Percentiles rank a stretch among this genome's conserved stretches.
These are phyloP conservation scores for Pseudonectria buxi DNA, from an alignment of 2,329 filamentous ascomycete species.

Conservation along the genomic window DNA sequence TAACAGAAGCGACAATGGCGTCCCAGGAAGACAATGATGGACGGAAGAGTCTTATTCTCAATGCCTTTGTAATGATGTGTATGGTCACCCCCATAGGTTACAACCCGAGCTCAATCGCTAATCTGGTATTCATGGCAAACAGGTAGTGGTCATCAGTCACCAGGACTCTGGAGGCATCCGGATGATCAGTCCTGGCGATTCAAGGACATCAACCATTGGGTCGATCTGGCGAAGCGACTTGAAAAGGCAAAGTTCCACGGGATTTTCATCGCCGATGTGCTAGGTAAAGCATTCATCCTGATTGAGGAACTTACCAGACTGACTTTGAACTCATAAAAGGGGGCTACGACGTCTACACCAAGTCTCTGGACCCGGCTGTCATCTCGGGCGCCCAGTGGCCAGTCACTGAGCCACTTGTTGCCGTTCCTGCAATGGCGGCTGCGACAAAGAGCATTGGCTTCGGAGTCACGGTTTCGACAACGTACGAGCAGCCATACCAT, in stretches of 20 bases:
- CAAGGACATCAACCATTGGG: constrained; percentile 55
- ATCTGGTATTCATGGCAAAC: not conserved
- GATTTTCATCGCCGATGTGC: constrained; percentile 61
- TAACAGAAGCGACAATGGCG: constrained; percentile 9
- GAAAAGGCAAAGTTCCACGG: constrained; percentile 58
- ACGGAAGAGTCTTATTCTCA: constrained; percentile 36
- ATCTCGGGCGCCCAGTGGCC: constrained; percentile 63
- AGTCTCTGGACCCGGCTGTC: constrained; percentile 51
- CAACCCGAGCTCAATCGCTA: not conserved
- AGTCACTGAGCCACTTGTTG: constrained; percentile 59
- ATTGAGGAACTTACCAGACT: too few relatives aligned
- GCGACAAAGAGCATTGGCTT: constrained; percentile 62
- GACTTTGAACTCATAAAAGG: constrained; percentile 27
- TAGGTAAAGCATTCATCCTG: constrained; percentile 31
- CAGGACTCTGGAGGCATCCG: constrained; percentile 52
- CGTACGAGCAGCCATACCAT: constrained; percentile 66
- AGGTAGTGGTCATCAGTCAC: constrained; percentile 41
- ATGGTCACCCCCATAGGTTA: constrained; percentile 3
- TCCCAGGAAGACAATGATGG: constrained; percentile 9
- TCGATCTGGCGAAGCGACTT: constrained; percentile 50
- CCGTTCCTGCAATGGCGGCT: constrained; percentile 63
- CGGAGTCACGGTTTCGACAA: constrained; percentile 63
- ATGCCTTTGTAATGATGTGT: constrained; percentile 38
- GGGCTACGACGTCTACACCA: constrained; percentile 65
- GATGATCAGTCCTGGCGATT: constrained; percentile 57